Evolutionary conservation across 2,329 filamentous ascomycete genomes (phyloP).

Genomic region (Didymellaceae sp.): DNA sequence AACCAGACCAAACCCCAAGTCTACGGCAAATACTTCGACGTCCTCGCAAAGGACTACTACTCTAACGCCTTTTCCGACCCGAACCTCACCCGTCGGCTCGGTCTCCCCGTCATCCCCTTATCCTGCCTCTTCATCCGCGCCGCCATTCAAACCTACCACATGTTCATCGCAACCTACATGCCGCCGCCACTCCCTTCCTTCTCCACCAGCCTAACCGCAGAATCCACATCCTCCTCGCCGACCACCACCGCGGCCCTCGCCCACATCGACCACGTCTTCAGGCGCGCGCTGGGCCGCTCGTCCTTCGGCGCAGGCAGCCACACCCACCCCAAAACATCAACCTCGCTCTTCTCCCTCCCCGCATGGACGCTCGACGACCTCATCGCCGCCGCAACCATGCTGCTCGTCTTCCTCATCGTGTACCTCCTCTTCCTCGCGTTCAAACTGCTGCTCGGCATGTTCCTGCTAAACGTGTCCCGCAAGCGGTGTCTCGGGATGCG

Average conservation of each 20-base stretch:
- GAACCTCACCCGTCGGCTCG: slow-evolving; percentile 86
- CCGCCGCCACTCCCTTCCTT: slow-evolving; percentile 73
- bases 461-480: slow-evolving; percentile 78
- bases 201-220: slow-evolving; percentile 69
- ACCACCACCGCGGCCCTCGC: slow-evolving; percentile 79
- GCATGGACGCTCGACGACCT: slow-evolving; percentile 72
- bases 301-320: slow-evolving; percentile 60
- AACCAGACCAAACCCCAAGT: slow-evolving; percentile 94
- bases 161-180: slow-evolving; percentile 91
- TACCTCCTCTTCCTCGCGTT: slow-evolving; percentile 82
- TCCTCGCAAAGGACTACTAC: slow-evolving; percentile 97
- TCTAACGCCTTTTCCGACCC: slow-evolving; percentile 93
- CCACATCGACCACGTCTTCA: slow-evolving; percentile 78
- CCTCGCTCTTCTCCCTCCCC: slow-evolving; percentile 37
- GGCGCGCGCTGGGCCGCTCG: slow-evolving; percentile 76
- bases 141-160: slow-evolving; percentile 94
- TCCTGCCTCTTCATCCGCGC: slow-evolving; percentile 95
- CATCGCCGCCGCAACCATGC: slow-evolving; percentile 80
- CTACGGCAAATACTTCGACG: slow-evolving; percentile 88
- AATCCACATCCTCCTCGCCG: slow-evolving; percentile 58
- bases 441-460: slow-evolving; percentile 89
- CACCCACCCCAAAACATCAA: no score
- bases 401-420: slow-evolving; percentile 81
- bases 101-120: slow-evolving; percentile 87
- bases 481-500: slow-evolving; percentile 84